Conservation (phyloP, 2,329 filamentous ascomycete genomes). For the Didymella segeticola region DNA sequence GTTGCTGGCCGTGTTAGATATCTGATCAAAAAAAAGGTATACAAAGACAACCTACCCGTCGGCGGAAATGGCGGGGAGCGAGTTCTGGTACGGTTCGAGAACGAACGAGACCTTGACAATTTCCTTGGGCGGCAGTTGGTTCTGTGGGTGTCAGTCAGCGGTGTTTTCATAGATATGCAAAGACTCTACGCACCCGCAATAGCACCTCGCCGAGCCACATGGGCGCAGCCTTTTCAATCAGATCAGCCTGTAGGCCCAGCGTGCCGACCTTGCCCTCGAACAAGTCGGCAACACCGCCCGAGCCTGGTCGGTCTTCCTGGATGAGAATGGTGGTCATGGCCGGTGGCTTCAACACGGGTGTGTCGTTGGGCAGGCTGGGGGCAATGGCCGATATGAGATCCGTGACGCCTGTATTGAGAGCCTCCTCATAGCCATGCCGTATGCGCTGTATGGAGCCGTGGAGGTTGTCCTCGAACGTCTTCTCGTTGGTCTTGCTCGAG, state of each 20-base stretch:
- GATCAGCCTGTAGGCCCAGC: conserved; percentile 77
- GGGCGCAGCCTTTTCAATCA: conserved; percentile 84
- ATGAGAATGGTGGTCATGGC: conserved; percentile 68
- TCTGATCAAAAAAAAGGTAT: not conserved
- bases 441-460: conserved; percentile 75
- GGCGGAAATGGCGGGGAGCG: conserved; percentile 75
- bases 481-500: conserved; percentile 68
- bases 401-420: conserved; percentile 59
- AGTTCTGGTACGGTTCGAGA: conserved; percentile 78
- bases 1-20: conserved; percentile 60
- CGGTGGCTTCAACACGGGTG: conserved; percentile 77
- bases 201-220: conserved; percentile 93
- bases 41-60: conserved; percentile 66
- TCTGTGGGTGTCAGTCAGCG: conserved; percentile 55
- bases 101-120: conserved; percentile 95
- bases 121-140: conserved; percentile 85
- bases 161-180: not conserved
- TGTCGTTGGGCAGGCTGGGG: conserved; percentile 75
- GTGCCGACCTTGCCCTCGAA: conserved; percentile 87
- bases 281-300: conserved; percentile 76
- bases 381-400: conserved; percentile 68
- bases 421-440: conserved; percentile 74
- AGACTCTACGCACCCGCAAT: conserved; percentile 62
- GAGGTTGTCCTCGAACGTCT: conserved; percentile 78
- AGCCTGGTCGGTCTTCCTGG: conserved; percentile 69